phyloP scores from a whole-genome alignment of 257 asterid species.

The Solanum virginianum region DNA sequence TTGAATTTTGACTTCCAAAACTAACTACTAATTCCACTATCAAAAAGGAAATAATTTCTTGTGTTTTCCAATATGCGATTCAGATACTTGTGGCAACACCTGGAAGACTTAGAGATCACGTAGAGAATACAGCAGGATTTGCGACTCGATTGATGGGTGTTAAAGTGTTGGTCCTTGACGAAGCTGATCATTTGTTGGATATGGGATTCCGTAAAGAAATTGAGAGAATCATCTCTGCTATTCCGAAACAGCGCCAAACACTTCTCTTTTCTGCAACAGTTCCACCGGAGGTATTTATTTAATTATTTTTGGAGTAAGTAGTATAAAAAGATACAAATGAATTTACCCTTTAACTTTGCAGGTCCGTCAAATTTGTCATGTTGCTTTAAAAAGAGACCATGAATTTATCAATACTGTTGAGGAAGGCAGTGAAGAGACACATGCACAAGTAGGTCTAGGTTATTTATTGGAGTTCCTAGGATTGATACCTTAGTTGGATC shows the following conservation, averaged over 20 bases:
- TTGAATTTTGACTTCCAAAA: background rate
- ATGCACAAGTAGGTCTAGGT: constrained; percentile 46
- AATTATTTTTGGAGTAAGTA: background rate
- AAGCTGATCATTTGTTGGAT: constrained; percentile 94
- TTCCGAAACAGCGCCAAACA: constrained; percentile 95
- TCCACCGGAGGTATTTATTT: constrained; percentile 58
- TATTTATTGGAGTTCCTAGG: background rate
- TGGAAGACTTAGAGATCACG: constrained; percentile 90
- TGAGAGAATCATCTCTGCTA: constrained; percentile 79
- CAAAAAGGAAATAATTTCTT: background rate
- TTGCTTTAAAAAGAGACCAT: constrained; percentile 89
- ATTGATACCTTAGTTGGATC: background rate
- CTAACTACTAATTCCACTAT: background rate
- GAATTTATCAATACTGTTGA: constrained; percentile 77
- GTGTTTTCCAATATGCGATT: background rate
- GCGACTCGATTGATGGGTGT: constrained; percentile 94
- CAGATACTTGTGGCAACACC: constrained; percentile 99
- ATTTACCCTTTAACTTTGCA: constrained; percentile 15
- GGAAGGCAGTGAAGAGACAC: constrained; percentile 97
- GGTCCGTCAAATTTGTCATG: constrained; percentile 90
- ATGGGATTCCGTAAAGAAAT: constrained; percentile 97
- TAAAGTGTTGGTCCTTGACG: constrained; percentile 84
- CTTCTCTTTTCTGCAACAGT: constrained; percentile 94
- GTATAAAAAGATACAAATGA: background rate
- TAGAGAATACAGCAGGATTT: constrained; percentile 93